phyloP scores from a whole-genome alignment of 192 early-diverging fungal genomes.

The Coemansia sp. region DNA sequence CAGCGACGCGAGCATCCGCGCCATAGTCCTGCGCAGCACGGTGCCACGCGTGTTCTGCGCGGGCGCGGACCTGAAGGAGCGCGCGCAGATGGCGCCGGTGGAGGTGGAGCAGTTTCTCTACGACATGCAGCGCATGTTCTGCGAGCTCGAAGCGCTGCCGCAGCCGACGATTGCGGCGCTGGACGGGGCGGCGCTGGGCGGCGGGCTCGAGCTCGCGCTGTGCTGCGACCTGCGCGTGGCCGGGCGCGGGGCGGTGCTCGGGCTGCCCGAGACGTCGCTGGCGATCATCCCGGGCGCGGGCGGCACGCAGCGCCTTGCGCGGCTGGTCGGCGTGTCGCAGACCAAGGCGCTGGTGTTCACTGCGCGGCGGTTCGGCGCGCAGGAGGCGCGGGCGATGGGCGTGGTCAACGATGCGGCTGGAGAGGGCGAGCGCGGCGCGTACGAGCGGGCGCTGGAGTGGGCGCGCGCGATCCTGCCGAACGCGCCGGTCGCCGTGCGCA shows the following conservation, averaged over 20 bases:
- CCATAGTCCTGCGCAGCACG: constrained; percentile 75
- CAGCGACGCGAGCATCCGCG: constrained; percentile 61
- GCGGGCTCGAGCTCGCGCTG: constrained; percentile 88
- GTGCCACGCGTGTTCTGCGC: constrained; percentile 89
- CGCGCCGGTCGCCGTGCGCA: constrained; percentile 83
- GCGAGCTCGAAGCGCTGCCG: constrained; percentile 81
- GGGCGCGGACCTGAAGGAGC: constrained; percentile 95
- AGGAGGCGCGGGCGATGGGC: constrained; percentile 65
- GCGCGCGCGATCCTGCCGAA: constrained; percentile 73
- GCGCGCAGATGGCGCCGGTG: constrained; percentile 68
- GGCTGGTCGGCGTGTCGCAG: constrained; percentile 79
- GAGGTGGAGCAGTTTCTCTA: constrained; percentile 86
- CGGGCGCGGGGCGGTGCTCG: constrained; percentile 75
- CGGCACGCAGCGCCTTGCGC: constrained; percentile 88
- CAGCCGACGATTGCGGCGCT: constrained; percentile 92
- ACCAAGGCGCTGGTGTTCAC: constrained; percentile 97
- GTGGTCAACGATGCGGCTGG: constrained; percentile 68
- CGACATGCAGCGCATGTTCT: constrained; percentile 70
- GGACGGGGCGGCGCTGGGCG: constrained; percentile 92
- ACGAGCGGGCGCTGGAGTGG: constrained; percentile 72
- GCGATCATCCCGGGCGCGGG: constrained; percentile 98
- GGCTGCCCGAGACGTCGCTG: constrained; percentile 87
- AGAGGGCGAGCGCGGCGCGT: constrained; percentile 18
- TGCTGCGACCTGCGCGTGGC: constrained; percentile 87
- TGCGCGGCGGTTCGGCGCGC: constrained; percentile 62